Conservation (phyloP, 768 basidiomycete genomes). For the Amanita fuliginea region DNA sequence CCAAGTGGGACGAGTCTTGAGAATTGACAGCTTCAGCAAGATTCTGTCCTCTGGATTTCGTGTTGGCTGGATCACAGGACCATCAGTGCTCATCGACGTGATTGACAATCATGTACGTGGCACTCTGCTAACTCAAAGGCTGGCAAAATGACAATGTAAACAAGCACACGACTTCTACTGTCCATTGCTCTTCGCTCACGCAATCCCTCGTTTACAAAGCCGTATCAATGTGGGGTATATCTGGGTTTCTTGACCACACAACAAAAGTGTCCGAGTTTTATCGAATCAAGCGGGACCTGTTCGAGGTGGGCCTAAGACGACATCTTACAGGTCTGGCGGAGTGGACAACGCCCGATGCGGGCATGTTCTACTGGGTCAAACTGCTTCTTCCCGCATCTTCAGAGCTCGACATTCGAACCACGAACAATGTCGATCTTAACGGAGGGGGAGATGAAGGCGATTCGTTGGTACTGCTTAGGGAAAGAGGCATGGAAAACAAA, state of each 20-base stretch:
- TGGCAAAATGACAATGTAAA: neutral
- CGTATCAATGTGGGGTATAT: conserved; percentile 57
- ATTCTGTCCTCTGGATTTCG: conserved; percentile 46
- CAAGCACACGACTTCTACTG: conserved; percentile 47
- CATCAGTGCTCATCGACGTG: too few species aligned
- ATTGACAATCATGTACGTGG: conserved; percentile 19
- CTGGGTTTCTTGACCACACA: conserved; percentile 59
- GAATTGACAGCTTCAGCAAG: conserved; percentile 85
- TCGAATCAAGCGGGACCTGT: conserved; percentile 53
- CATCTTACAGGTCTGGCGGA: conserved; percentile 66
- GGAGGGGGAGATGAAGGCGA: conserved; percentile 31
- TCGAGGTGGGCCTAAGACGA: conserved; percentile 55
- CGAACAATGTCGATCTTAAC: neutral
- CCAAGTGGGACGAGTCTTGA: conserved; percentile 8
- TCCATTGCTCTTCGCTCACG: conserved; percentile 49
- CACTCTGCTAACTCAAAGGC: too few species aligned
- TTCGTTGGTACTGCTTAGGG: conserved; percentile 54
- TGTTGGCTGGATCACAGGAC: too few species aligned
- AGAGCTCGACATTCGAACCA: neutral
- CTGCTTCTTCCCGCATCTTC: conserved; percentile 10
- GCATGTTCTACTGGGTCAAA: conserved; percentile 81
- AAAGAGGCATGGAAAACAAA: conserved; percentile 56
- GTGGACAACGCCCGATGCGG: conserved; percentile 59
- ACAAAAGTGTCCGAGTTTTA: conserved; percentile 57
- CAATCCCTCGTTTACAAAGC: conserved; percentile 49